Evolutionary conservation across 2,329 filamentous ascomycete genomes (phyloP), one percentile per base, ranked within the genome.

Genomic region (Fusarium tricinctum): DNA sequence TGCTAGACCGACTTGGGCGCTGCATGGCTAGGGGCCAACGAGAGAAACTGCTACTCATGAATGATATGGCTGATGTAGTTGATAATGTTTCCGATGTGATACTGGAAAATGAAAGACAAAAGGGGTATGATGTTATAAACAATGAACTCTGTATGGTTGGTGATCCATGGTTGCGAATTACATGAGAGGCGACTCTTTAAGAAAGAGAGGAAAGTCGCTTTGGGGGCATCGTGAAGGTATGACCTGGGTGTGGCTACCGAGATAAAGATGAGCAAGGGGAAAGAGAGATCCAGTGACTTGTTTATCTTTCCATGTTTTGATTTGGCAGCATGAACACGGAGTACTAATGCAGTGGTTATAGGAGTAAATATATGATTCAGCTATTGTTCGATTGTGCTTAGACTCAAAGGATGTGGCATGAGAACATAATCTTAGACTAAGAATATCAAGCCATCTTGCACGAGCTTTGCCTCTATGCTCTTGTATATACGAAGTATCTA

Each of bases 401-500:
- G 17, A 38, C 35, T 38, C 19, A 8, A 38, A 17, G 15, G 15
- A 10, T 38, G 35, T 38, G 35, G 35, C 35, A 19, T 15, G 14
- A 33, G 30, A 14, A 15, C 30, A 33, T 33, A 38, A 38, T 38
- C 17, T 17, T 8, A n/a, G 35, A 17, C 7, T 38, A n/a, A 38
- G 9, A 19, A 2, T n/a, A 10, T 5, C n/a, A 4, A 38, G 17
- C 5, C 35, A 10, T 10, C 8, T 38, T 38, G 3, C n/a, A 38
- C 35, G 5, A 38, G 8, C 9, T 17, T n/a, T 12, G 6, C 14
- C 30, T 33, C 5, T 33, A 15, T 7, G 14, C 6, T 33, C 30
- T 15, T 33, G 13, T 15, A 33, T 26, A 51, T 14, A 35, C 13
- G 9, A 17, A n/a, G 28, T 54, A 54, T 26, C 77, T 88, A 93